Evolutionary conservation across 78 protist genomes (phyloP).

Genomic region (Speleostelium caveatum): DNA sequence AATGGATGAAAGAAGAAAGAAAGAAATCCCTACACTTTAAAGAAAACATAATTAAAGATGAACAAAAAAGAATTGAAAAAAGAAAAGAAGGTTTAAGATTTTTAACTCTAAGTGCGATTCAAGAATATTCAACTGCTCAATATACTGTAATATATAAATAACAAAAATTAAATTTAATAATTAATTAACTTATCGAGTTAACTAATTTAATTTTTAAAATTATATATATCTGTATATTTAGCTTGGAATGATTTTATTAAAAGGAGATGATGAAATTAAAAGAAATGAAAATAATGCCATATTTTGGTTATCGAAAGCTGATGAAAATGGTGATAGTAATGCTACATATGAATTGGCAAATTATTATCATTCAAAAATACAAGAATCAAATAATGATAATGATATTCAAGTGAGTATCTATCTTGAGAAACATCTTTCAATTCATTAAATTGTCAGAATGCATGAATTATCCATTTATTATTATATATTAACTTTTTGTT

Average conservation of each 20-base stretch:
- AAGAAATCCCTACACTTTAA: background rate
- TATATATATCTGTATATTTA: too few relatives aligned
- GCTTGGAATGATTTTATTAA: slow-evolving; percentile 30
- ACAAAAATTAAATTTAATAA: too few relatives aligned
- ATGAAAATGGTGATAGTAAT: slow-evolving; percentile 4
- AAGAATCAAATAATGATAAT: background rate
- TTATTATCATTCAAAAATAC: slow-evolving; percentile 10
- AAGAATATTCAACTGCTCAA: slow-evolving; percentile 41
- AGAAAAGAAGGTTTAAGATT: slow-evolving; percentile 45
- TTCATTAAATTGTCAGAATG: too few relatives aligned
- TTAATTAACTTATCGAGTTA: too few relatives aligned
- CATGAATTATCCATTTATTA: too few relatives aligned
- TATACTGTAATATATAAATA: too few relatives aligned
- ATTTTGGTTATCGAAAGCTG: slow-evolving; percentile 53
- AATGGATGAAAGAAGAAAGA: slow-evolving; percentile 55
- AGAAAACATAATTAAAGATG: slow-evolving; percentile 17
- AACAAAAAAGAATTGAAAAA: background rate
- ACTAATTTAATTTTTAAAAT: too few relatives aligned
- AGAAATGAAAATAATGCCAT: slow-evolving; percentile 28
- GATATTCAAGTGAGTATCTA: too few relatives aligned
- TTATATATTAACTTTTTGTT: too few relatives aligned
- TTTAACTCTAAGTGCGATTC: slow-evolving; percentile 49
- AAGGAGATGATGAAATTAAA: slow-evolving; percentile 25
- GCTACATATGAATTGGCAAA: slow-evolving; percentile 41
- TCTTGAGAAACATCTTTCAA: too few relatives aligned